These are phyloP conservation scores for Backusella westeae DNA, from an alignment of 192 early-diverging fungal genomes.

Conservation along the genomic window DNA sequence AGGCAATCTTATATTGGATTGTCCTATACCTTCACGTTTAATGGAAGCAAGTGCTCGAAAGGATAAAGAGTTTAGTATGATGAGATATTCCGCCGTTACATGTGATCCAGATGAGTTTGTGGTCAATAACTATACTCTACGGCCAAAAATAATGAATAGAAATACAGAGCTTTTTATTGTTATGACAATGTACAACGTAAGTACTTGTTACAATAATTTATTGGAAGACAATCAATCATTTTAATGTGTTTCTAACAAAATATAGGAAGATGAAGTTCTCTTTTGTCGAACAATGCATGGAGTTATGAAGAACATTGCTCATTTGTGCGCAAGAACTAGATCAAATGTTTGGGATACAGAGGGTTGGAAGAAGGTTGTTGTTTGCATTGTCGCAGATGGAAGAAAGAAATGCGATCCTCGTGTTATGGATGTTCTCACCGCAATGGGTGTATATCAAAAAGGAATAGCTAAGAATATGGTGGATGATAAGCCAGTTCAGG, in stretches of 20 bases:
- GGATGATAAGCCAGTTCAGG: slow-evolving; percentile 66
- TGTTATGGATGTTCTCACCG: slow-evolving; percentile 74
- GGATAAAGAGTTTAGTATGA: slow-evolving; percentile 84
- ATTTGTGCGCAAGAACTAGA: slow-evolving; percentile 72
- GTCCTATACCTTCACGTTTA: slow-evolving; percentile 65
- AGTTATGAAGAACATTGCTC: slow-evolving; percentile 93
- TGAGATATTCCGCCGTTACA: slow-evolving; percentile 93
- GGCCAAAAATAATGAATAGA: slow-evolving; percentile 53
- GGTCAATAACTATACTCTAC: slow-evolving; percentile 72
- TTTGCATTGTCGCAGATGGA: slow-evolving; percentile 90
- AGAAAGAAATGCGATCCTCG: slow-evolving; percentile 74
- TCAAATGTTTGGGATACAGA: slow-evolving; percentile 78
- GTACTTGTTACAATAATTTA: neutral
- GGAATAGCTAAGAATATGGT: slow-evolving; percentile 69
- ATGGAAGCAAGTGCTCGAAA: slow-evolving; percentile 49
- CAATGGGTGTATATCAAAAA: slow-evolving; percentile 78
- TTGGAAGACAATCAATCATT: slow-evolving; percentile 27
- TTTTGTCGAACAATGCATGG: slow-evolving; percentile 87
- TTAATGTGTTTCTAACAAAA: slow-evolving; percentile 58
- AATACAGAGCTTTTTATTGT: slow-evolving; percentile 80
- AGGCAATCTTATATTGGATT: slow-evolving; percentile 75
- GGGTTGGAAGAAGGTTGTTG: slow-evolving; percentile 90
- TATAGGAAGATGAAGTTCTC: slow-evolving; percentile 84
- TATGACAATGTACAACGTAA: slow-evolving; percentile 80
- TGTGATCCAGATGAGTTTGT: slow-evolving; percentile 86